Conservation (phyloP, 805 yeast species). For the Candida anglica region DNA sequence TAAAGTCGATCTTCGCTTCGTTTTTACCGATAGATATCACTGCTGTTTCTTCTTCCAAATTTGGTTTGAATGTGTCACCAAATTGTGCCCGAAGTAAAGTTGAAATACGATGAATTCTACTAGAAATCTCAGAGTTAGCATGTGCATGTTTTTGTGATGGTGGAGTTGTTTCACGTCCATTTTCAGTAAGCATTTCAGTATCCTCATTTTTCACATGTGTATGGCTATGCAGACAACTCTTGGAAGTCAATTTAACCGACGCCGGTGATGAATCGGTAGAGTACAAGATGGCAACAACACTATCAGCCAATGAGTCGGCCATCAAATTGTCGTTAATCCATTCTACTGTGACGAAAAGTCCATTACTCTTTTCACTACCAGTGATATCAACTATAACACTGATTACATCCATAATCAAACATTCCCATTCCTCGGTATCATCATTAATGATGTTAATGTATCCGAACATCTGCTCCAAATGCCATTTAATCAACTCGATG, state of each 20-base stretch:
- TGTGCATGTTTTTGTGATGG: constrained; percentile 17
- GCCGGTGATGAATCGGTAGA: constrained; percentile 95
- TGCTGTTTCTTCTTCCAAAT: constrained; percentile 45
- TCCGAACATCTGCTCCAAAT: constrained; percentile 94
- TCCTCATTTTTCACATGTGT: constrained; percentile 15
- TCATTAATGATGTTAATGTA: constrained; percentile 61
- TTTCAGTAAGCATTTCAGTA: constrained; percentile 5
- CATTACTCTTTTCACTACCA: constrained; percentile 23
- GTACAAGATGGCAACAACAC: constrained; percentile 82
- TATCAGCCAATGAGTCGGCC: constrained; percentile 92
- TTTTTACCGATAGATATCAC: constrained; percentile 68
- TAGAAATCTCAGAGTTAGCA: constrained; percentile 21
- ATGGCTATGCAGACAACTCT: constrained; percentile 44
- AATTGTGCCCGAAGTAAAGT: constrained; percentile 77
- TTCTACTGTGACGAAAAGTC: constrained; percentile 59
- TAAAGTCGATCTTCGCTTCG: constrained; percentile 66
- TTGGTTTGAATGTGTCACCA: constrained; percentile 62
- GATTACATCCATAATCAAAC: constrained; percentile 43
- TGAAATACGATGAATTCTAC: constrained; percentile 47
- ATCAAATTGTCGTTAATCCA: constrained; percentile 83
- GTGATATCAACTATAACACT: constrained; percentile 41
- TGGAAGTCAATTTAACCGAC: constrained; percentile 81
- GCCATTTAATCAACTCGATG: constrained; percentile 79
- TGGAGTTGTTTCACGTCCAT: constrained; percentile 6
- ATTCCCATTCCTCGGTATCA: constrained; percentile 42